Conservation (phyloP, 2,329 filamentous ascomycete species). For the Aspergillus ibericus region DNA sequence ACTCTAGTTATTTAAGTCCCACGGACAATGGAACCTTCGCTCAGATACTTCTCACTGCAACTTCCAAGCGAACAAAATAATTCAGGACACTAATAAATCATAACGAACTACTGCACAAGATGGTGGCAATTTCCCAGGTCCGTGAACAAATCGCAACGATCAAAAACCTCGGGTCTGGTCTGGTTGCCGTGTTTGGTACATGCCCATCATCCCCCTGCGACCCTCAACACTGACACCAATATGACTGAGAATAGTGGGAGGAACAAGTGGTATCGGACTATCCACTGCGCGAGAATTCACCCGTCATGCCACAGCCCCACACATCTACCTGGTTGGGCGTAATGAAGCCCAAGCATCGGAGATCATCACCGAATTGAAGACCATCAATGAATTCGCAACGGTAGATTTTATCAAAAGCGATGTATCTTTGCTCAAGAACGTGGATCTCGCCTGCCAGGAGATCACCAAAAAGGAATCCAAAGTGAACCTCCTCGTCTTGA, state of each 20-base stretch:
- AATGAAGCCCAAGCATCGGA: conserved; percentile 34
- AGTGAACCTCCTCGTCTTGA: conserved; percentile 44
- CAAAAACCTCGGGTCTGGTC: conserved; percentile 14
- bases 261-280: conserved; percentile 55
- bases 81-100: not conserved
- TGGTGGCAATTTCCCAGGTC: not conserved
- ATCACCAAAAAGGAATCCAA: conserved; percentile 29
- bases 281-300: conserved; percentile 50
- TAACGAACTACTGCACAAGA: not conserved
- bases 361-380: conserved; percentile 46
- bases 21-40: not conserved
- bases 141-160: not conserved
- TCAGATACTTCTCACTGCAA: not conserved
- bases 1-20: not conserved
- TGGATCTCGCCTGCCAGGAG: conserved; percentile 33
- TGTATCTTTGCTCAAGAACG: conserved; percentile 36
- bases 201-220: not conserved
- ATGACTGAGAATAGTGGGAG: conserved; percentile 39
- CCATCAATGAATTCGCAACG: conserved; percentile 24
- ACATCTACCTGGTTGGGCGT: conserved; percentile 55
- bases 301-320: conserved; percentile 42
- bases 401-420: conserved; percentile 34
- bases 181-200: conserved; percentile 22
- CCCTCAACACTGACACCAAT: not conserved
- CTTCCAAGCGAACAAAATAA: no score